Conservation (phyloP, 495 filamentous ascomycete species). For the Penicillium ochrochloron region DNA sequence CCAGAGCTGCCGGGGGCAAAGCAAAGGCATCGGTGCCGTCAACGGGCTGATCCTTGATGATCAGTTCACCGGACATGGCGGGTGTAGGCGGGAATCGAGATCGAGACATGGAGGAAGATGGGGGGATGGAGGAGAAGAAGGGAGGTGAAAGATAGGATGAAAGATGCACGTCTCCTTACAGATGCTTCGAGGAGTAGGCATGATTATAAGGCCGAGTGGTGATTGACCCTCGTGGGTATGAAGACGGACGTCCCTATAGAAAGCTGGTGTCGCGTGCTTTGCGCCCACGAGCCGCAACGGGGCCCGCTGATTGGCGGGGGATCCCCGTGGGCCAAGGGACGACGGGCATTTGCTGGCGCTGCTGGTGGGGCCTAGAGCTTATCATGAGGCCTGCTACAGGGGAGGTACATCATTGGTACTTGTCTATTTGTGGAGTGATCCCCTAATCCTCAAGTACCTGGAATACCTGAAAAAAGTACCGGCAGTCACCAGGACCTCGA, state of each 20-base stretch:
- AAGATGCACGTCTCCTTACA: conserved; percentile 8
- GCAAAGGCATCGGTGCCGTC: conserved; percentile 69
- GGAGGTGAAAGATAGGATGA: conserved; percentile 3
- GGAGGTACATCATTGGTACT: neutral
- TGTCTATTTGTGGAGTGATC: no score
- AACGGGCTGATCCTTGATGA: conserved; percentile 69
- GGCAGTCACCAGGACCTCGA: neutral
- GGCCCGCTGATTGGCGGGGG: conserved; percentile 37
- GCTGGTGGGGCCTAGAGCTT: conserved; percentile 28
- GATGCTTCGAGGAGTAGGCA: neutral
- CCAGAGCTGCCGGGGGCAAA: conserved; percentile 82
- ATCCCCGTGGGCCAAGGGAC: conserved; percentile 28
- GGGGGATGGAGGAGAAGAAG: neutral
- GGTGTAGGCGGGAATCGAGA: conserved; percentile 78
- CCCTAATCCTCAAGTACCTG: neutral
- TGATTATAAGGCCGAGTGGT: conserved; percentile 3
- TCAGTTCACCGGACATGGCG: conserved; percentile 80
- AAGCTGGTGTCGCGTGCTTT: conserved; percentile 53
- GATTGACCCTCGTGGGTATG: conserved; percentile 1
- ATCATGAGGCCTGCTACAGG: conserved; percentile 12
- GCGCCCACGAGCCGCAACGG: conserved; percentile 40
- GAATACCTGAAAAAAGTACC: neutral
- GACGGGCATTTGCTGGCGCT: conserved; percentile 30
- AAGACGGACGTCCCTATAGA: conserved; percentile 7
- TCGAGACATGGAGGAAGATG: conserved; percentile 63